Conservation (phyloP, 495 filamentous ascomycete genomes). For the Haplographium delicatum region DNA sequence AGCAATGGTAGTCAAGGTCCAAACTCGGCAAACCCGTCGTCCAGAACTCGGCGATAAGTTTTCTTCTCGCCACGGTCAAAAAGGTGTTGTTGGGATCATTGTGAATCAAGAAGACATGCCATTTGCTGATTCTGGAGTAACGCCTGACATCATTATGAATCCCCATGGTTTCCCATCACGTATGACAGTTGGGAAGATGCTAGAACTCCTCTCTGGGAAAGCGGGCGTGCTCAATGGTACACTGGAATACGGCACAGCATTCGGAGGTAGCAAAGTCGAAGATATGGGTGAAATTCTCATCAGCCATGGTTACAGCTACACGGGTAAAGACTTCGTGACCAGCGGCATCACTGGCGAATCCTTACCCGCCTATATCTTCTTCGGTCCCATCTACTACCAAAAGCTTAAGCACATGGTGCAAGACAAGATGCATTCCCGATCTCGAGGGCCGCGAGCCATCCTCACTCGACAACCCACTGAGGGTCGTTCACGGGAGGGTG, state of each 20-base stretch:
- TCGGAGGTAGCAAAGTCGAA: constrained; percentile 86
- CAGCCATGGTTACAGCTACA: constrained; percentile 86
- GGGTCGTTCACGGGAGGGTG: constrained; percentile 87
- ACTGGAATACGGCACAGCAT: constrained; percentile 81
- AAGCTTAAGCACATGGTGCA: constrained; percentile 99
- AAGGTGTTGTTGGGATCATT: constrained; percentile 95
- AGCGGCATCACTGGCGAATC: constrained; percentile 92
- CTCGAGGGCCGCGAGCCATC: constrained; percentile 82
- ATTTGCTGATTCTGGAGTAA: constrained; percentile 84
- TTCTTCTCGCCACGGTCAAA: constrained; percentile 97
- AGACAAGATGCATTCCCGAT: constrained; percentile 98
- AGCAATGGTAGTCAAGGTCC: constrained; percentile 77
- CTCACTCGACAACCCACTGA: constrained; percentile 96
- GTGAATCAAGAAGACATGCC: constrained; percentile 95
- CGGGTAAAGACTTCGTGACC: constrained; percentile 94
- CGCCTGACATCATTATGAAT: constrained; percentile 99
- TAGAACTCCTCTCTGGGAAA: constrained; percentile 93
- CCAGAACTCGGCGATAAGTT: constrained; percentile 98
- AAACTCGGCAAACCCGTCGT: constrained; percentile 85
- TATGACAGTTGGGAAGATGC: constrained; percentile 98
- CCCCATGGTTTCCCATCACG: constrained; percentile 98
- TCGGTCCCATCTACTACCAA: constrained; percentile 98
- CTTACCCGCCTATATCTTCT: constrained; percentile 94
- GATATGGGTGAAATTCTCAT: constrained; percentile 83
- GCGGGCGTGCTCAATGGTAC: constrained; percentile 79